Percentiles rank a stretch among this genome's conserved stretches.
These are phyloP conservation scores for Clathrospora elynae DNA, from an alignment of 2,329 filamentous ascomycete species.

Conservation along the genomic window DNA sequence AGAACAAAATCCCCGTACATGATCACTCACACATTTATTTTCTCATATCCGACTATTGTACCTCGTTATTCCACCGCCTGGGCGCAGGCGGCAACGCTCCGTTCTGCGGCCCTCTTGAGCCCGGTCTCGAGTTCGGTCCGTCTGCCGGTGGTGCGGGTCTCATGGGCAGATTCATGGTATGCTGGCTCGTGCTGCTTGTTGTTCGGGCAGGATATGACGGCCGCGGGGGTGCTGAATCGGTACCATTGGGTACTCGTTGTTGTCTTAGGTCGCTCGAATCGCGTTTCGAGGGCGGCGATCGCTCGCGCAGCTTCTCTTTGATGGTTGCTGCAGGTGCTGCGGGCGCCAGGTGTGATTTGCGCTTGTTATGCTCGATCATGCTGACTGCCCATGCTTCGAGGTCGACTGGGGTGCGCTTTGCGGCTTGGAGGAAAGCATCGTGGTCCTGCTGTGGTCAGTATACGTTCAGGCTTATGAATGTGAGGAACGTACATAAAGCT, in stretches of 20 bases:
- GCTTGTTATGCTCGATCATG: slow-evolving; percentile 93
- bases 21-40: not conserved
- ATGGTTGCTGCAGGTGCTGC: slow-evolving; percentile 69
- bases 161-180: slow-evolving; percentile 54
- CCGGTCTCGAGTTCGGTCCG: slow-evolving; percentile 33
- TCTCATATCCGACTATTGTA: slow-evolving; percentile 23
- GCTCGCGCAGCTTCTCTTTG: slow-evolving; percentile 47
- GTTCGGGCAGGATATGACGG: slow-evolving; percentile 52
- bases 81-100: slow-evolving; percentile 36
- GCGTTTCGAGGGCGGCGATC: slow-evolving; percentile 35
- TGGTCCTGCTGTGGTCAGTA: slow-evolving; percentile 67
- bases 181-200: slow-evolving; percentile 48
- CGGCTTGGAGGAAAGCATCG: slow-evolving; percentile 93
- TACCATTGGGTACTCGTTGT: slow-evolving; percentile 34
- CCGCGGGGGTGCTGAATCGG: slow-evolving; percentile 39
- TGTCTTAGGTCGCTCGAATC: slow-evolving; percentile 30
- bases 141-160: slow-evolving; percentile 49
- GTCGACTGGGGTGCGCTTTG: slow-evolving; percentile 94
- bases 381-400: slow-evolving; percentile 90
- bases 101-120: slow-evolving; percentile 30
- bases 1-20: not conserved
- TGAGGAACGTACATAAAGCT: slow-evolving; percentile 75
- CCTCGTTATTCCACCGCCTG: slow-evolving; percentile 43
- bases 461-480: not conserved
- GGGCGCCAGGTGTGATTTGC: slow-evolving; percentile 89